Percentiles rank a stretch among this genome's conserved stretches.
Evolutionary conservation across 352 stramenopile species (phyloP).

Genomic region (Phytophthora sojae): DNA sequence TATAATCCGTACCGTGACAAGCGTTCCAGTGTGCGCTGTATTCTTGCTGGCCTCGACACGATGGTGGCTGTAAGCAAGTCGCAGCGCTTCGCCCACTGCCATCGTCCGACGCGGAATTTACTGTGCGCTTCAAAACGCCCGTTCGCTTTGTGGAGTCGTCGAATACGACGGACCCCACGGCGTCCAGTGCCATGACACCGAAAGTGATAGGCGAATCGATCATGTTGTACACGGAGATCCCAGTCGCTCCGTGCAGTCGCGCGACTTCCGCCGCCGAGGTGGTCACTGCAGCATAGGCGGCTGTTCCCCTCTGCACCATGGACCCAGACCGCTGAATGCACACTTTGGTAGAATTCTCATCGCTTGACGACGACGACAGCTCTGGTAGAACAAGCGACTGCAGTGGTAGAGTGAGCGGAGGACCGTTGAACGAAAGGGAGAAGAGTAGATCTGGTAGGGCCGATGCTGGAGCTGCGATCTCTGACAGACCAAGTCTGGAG

Average conservation of each 20-base stretch:
- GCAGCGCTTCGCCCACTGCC: background rate
- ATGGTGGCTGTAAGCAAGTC: constrained; percentile 2
- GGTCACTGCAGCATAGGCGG: constrained; percentile 50
- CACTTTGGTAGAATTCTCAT: constrained; percentile 28
- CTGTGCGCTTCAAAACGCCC: constrained; percentile 22
- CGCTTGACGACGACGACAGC: constrained; percentile 16
- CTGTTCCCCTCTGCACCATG: constrained; percentile 62
- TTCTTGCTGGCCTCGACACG: constrained; percentile 54
- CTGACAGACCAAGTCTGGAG: constrained; percentile 52
- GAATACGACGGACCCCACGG: constrained; percentile 53
- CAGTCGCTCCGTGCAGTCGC: constrained; percentile 54
- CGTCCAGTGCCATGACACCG: constrained; percentile 59
- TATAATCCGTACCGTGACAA: constrained; percentile 50
- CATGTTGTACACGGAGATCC: constrained; percentile 78
- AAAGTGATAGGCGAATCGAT: constrained; percentile 68
- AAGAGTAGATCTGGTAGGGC: constrained; percentile 55
- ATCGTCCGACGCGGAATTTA: background rate
- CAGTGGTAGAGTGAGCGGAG: constrained; percentile 48
- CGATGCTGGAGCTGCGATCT: constrained; percentile 33
- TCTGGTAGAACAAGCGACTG: constrained; percentile 51
- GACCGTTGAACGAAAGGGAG: constrained; percentile 46
- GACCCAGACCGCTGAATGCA: constrained; percentile 67
- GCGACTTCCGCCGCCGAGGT: constrained; percentile 49
- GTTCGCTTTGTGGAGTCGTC: constrained; percentile 53
- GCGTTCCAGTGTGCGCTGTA: constrained; percentile 49